phyloP scores from a whole-genome alignment of 169 alveolate species.

The Plasmodium relictum region DNA sequence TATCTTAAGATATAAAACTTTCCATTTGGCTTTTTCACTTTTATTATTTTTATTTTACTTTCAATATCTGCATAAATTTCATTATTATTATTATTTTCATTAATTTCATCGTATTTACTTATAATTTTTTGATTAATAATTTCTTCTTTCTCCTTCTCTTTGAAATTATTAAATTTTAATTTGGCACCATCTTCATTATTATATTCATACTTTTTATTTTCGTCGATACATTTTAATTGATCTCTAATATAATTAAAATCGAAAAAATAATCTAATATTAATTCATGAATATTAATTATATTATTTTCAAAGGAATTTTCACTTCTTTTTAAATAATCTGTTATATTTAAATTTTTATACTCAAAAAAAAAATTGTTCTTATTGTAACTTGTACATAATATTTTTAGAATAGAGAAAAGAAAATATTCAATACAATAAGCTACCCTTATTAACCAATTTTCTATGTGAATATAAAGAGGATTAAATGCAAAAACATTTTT shows the following conservation, averaged over 20 bases:
- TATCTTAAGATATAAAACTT: constrained; percentile 23
- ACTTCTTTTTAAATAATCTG: neutral
- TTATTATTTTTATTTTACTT: constrained; percentile 24
- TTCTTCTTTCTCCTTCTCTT: neutral
- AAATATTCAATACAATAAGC: constrained; percentile 16
- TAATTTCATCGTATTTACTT: neutral
- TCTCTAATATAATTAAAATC: constrained; percentile 15
- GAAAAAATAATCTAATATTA: constrained; percentile 45
- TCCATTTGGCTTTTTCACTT: constrained; percentile 25
- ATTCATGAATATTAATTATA: constrained; percentile 21
- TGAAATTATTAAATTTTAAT: neutral
- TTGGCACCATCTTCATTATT: neutral
- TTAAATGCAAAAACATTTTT: constrained; percentile 12
- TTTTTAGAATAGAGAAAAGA: constrained; percentile 58
- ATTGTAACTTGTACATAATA: constrained; percentile 2
- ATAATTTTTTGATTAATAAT: neutral
- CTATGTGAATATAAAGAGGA: constrained; percentile 52
- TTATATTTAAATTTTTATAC: neutral
- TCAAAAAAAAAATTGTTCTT: neutral
- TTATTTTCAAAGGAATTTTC: constrained; percentile 24
- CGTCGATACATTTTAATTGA: constrained; percentile 9
- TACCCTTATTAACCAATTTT: constrained; percentile 44
- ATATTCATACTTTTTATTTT: neutral
- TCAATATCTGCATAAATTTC: neutral
- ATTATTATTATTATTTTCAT: neutral